Base-by-base conservation (phyloP, 2,329 filamentous ascomycete genomes). In the Tolypocladium guangdongense region DNA sequence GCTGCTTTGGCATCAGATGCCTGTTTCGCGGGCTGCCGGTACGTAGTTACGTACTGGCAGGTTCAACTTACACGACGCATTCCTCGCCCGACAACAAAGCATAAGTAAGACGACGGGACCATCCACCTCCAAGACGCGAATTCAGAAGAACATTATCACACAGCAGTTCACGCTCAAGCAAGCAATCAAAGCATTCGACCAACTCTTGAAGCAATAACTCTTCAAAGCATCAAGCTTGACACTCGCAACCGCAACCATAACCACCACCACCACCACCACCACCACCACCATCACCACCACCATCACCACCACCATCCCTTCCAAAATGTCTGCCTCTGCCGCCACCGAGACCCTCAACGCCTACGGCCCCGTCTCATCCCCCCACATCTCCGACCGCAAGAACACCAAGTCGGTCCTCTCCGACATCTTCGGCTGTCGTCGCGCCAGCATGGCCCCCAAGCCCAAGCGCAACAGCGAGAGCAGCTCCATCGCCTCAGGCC, bases 291-390 rank as follows among this genome's bases (percentile, higher is more conserved):
- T 1, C 46, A 48, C 2, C 33, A 48, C 6, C 46, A 50, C 11
- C 49, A 50, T 27, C 49, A 45, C 30, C 27, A 38, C 7, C 48
- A 20, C 20, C 18, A 33, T 20, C 35, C n/a, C 52, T 10, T 8
- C 20, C 46, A 53, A 50, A 50, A 53, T 53, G 52, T 43, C 38
- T 33, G 30, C 33, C 45, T 47, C 47, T 27, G 22, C 47, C 38
- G 50, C 50, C 50, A 41, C 51, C 50, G 46, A 55, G 54, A 43
- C 52, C 55, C 48, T 51, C 55, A 56, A 54, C 47, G 55, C 52
- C 55, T 52, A 52, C 49, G 55, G 50, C 49, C 51, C 54, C 51
- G 24, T 55, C 54, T 52, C 55, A 18, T 50, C 51, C 30, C 54
- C 51, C 45, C 39, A 55, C 43, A 50, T 51, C 50, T 52, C 39